Evolutionary conservation across 768 basidiomycete species (phyloP), one percentile per base, ranked within the genome.

Genomic region (Symmetrospora coprosmae): DNA sequence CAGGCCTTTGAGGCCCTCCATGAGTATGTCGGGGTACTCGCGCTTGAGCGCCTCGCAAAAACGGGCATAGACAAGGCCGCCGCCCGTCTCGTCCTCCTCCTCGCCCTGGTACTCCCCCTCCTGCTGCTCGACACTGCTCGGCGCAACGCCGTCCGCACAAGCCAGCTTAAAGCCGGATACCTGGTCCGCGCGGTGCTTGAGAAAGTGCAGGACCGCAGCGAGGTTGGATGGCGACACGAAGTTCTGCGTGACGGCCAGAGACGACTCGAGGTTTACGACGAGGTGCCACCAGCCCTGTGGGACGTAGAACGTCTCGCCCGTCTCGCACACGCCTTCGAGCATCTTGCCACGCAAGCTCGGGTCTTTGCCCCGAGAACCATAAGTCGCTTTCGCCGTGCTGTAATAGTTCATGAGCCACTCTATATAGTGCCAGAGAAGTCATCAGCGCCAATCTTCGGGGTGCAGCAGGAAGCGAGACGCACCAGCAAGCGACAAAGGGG

Each of bases 231-330:
- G 43, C 4, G 69, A 68, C 13, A 71, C 69, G 38, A 65, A 71
- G 63, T 71, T 71, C 48, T 71, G 70, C 9, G 70, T 71, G 21
- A 71, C 67, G 13, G 70, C 70, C 37, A 70, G 50, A 13, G 66
- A 64, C 17, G 64, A 59, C 5, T 66, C 63, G 38, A 71, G 65
- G 52, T 71, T 71, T 25, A 71, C 50, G 23, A 71, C 70, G 60
- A 64, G 60, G 50, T 71, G 70, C 70, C 70, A 71, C 65, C 66
- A 71, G n/a, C 67, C 69, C 14, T 58, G 63, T 9, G 70, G 70
- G 34, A 71, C 66, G 45, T 68, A 69, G 34, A 71, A 60, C 38
- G 66, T 56, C 53, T 71, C 70, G 28, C 68, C 69, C 0, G 43
- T 63, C 9, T 62, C 35, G 50, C 69, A 70, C n/a, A 71, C 62